These are phyloP conservation scores for Parafenestella ontariensis DNA, from an alignment of 2,329 filamentous ascomycete species.

Conservation along the genomic window DNA sequence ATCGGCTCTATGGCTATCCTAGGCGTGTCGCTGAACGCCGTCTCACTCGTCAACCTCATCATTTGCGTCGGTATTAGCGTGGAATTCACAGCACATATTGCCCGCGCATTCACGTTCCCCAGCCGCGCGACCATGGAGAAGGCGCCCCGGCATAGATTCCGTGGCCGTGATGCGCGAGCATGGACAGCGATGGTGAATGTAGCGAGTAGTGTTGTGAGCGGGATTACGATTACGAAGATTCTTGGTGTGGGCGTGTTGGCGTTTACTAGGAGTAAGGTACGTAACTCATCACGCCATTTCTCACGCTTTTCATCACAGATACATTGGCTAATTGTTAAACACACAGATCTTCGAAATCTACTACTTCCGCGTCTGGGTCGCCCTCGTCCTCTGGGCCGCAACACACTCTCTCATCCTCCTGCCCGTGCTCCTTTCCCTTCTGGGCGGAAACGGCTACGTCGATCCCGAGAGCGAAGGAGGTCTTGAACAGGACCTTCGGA, in stretches of 20 bases:
- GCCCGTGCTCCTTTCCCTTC: slow-evolving; percentile 84
- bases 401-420: slow-evolving; percentile 89
- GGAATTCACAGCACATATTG: slow-evolving; percentile 97
- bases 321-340: not conserved
- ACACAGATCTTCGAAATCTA: slow-evolving; percentile 92
- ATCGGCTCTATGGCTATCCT: slow-evolving; percentile 93
- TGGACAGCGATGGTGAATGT: slow-evolving; percentile 97
- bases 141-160: slow-evolving; percentile 74
- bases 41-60: slow-evolving; percentile 93
- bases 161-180: slow-evolving; percentile 81
- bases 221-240: slow-evolving; percentile 95
- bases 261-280: slow-evolving; percentile 84
- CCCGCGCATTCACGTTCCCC: slow-evolving; percentile 94
- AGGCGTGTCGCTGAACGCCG: slow-evolving; percentile 89
- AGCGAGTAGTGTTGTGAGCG: slow-evolving; percentile 91
- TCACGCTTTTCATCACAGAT: no score
- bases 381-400: slow-evolving; percentile 87
- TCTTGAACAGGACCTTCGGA: slow-evolving; percentile 85
- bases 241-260: slow-evolving; percentile 90
- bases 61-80: slow-evolving; percentile 97
- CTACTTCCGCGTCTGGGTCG: slow-evolving; percentile 96
- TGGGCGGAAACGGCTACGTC: slow-evolving; percentile 83
- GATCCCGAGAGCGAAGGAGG: slow-evolving; percentile 88
- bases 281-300: slow-evolving; percentile 6
- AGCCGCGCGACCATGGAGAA: slow-evolving; percentile 81